Percentiles rank a stretch among this genome's conserved stretches.
Conservation (phyloP, 805 yeast species). For the Blastobotrys americana region DNA sequence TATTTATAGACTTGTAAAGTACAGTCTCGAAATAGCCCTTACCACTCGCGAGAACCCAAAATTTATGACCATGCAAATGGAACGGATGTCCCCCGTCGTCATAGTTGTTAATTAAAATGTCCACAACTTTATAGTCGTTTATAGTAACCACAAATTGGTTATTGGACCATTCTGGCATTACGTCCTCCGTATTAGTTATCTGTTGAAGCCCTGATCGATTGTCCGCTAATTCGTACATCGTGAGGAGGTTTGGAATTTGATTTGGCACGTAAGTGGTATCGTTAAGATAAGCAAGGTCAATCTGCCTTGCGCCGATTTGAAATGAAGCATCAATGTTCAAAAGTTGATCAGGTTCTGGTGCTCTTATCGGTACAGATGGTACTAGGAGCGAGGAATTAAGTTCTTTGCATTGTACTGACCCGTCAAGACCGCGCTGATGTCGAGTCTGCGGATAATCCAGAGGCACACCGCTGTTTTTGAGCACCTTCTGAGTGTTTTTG, state of each 20-base stretch:
- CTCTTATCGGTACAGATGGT: conserved; percentile 18
- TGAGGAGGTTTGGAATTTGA: conserved; percentile 14
- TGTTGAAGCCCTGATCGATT: conserved; percentile 42
- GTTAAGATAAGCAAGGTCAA: conserved; percentile 29
- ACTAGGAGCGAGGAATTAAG: conserved; percentile 21
- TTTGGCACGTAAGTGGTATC: conserved; percentile 19
- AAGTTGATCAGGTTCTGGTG: conserved; percentile 29
- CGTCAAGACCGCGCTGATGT: conserved; percentile 13
- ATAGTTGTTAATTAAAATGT: conserved; percentile 66
- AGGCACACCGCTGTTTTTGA: conserved; percentile 3
- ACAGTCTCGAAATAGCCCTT: conserved; percentile 40
- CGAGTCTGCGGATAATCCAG: conserved; percentile 6
- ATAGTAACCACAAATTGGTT: conserved; percentile 54
- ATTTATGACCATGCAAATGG: conserved; percentile 85
- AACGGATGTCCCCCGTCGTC: conserved; percentile 91
- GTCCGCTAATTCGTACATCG: background rate
- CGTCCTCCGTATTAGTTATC: conserved; percentile 49
- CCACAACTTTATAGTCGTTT: conserved; percentile 52
- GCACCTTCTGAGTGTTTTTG: conserved; percentile 14
- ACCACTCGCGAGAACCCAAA: conserved; percentile 64
- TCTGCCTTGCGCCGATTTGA: conserved; percentile 30
- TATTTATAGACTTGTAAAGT: conserved; percentile 40
- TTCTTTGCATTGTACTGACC: conserved; percentile 24
- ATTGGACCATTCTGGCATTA: conserved; percentile 37
- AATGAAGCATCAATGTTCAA: conserved; percentile 29